Percentiles rank a stretch among this genome's conserved stretches.
Evolutionary conservation across 2,329 filamentous ascomycete genomes (phyloP).

Genomic region (Daldinia sp.): DNA sequence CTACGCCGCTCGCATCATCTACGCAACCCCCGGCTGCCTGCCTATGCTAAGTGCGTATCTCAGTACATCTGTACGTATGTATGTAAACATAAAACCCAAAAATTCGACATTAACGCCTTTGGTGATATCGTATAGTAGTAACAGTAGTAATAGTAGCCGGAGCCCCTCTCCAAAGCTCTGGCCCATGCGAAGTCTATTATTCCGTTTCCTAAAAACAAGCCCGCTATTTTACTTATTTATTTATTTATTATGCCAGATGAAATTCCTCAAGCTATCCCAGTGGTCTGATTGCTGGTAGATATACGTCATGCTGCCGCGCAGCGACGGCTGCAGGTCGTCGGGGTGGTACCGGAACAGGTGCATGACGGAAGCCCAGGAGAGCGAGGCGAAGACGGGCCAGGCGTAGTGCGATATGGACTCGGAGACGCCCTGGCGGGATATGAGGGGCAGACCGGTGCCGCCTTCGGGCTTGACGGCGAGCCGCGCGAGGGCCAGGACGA

Average conservation of each 20-base stretch:
- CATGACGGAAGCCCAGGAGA: constrained; percentile 96
- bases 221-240: constrained; percentile 56
- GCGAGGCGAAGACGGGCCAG: constrained; percentile 91
- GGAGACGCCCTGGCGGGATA: constrained; percentile 63
- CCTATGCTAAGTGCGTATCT: constrained; percentile 19
- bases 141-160: neutral
- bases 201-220: neutral
- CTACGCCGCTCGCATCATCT: constrained; percentile 9
- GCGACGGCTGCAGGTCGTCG: constrained; percentile 87
- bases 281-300: constrained; percentile 92
- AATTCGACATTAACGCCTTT: constrained; percentile 30
- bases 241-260: constrained; percentile 80
- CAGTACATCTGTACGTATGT: constrained; percentile 3
- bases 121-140: constrained; percentile 23
- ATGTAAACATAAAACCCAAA: constrained; percentile 11
- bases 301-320: constrained; percentile 96
- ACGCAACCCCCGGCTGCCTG: constrained; percentile 17
- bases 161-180: neutral
- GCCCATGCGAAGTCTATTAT: neutral
- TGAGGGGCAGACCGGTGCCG: constrained; percentile 59
- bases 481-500: constrained; percentile 85
- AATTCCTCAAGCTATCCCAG: constrained; percentile 87
- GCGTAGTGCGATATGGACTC: constrained; percentile 73
- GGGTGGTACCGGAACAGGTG: constrained; percentile 93
- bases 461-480: constrained; percentile 77